These are phyloP conservation scores for Hypomontagnella monticulosa DNA, from an alignment of 495 filamentous ascomycete species.

Conservation along the genomic window DNA sequence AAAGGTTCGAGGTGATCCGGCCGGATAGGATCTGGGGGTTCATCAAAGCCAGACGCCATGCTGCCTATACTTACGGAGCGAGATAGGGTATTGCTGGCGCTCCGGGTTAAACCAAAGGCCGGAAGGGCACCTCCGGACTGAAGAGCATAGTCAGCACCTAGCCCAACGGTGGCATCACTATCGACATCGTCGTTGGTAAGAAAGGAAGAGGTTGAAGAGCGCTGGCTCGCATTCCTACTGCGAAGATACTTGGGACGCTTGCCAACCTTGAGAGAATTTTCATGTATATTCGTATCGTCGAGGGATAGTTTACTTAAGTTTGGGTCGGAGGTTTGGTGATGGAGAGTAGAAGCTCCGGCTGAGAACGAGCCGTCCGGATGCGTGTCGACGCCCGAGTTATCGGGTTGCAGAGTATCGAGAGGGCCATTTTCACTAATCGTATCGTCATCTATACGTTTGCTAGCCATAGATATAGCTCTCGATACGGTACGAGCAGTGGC, in stretches of 20 bases:
- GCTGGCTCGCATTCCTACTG: slow-evolving; percentile 77
- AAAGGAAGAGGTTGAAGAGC: slow-evolving; percentile 79
- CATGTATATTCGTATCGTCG: slow-evolving; percentile 46
- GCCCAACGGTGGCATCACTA: slow-evolving; percentile 71
- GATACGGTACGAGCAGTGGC: slow-evolving; percentile 67
- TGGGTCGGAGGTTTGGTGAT: slow-evolving; percentile 44
- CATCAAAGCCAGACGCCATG: slow-evolving; percentile 91
- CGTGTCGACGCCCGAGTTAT: slow-evolving; percentile 16
- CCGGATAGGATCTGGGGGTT: slow-evolving; percentile 68
- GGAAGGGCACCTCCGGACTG: slow-evolving; percentile 84
- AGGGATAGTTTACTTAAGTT: slow-evolving; percentile 38
- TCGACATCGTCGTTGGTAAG: slow-evolving; percentile 68
- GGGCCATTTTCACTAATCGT: slow-evolving; percentile 53
- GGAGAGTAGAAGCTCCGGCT: slow-evolving; percentile 56
- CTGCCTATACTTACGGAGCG: slow-evolving; percentile 90
- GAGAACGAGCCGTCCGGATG: slow-evolving; percentile 55
- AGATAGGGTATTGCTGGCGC: slow-evolving; percentile 67
- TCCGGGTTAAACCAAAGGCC: slow-evolving; percentile 61
- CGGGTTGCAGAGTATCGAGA: slow-evolving; percentile 33
- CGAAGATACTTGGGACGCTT: slow-evolving; percentile 76
- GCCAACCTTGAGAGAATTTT: slow-evolving; percentile 50
- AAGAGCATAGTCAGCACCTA: slow-evolving; percentile 86
- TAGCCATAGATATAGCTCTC: slow-evolving; percentile 59
- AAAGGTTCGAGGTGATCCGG: slow-evolving; percentile 61
- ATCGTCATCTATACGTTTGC: slow-evolving; percentile 45